Evolutionary conservation across 306 rosid genomes (phyloP).

Genomic region (Castanopsis chinensis): DNA sequence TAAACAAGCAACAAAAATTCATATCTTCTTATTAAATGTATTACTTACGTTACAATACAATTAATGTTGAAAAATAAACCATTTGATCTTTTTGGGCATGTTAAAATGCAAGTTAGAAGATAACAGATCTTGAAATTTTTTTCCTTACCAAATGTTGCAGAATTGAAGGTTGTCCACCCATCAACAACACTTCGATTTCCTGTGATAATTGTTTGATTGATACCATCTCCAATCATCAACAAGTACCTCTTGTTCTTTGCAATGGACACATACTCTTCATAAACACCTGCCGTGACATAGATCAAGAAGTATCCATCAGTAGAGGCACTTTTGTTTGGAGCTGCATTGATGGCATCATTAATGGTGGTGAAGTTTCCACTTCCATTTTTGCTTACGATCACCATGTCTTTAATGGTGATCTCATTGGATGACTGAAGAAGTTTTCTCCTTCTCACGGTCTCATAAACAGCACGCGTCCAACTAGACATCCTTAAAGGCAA

Average conservation of each 20-base stretch:
- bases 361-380: constrained; percentile 1
- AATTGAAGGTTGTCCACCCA: constrained; percentile 1
- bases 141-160: not conserved
- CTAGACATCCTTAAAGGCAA: not conserved
- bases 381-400: not conserved
- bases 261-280: constrained; percentile 2
- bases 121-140: not conserved
- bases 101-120: not conserved
- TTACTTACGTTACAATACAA: no score
- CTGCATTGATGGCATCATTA: not conserved
- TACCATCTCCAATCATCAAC: constrained; percentile 2
- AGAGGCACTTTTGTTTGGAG: not conserved
- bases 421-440: not conserved
- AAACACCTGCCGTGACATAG: not conserved
- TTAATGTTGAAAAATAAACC: no score
- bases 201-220: constrained; percentile 2
- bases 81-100: not conserved
- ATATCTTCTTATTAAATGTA: no score
- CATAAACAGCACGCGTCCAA: not conserved
- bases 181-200: not conserved
- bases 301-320: not conserved
- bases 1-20: not conserved
- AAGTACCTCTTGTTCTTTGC: not conserved
- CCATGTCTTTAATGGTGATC: not conserved
- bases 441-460: not conserved